Evolutionary conservation across 768 basidiomycete genomes (phyloP).

Genomic region (Naganishia friedmannii): DNA sequence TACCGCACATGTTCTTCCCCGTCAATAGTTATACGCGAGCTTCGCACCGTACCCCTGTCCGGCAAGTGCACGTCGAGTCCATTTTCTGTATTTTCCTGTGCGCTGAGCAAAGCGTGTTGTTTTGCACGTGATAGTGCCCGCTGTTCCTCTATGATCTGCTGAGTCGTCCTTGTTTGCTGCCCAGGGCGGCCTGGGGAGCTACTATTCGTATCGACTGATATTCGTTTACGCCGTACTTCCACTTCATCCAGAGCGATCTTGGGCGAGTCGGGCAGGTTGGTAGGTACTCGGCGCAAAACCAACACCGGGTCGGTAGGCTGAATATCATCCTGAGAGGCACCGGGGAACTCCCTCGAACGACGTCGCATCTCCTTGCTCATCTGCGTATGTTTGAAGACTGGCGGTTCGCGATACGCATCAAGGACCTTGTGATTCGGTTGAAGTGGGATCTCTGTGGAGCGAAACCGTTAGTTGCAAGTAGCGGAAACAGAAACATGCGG

Average conservation of each 20-base stretch:
- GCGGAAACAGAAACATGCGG: neutral
- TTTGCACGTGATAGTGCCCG: slow-evolving; percentile 79
- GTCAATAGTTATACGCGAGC: slow-evolving; percentile 61
- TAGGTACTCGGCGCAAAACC: slow-evolving; percentile 72
- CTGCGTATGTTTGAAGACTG: slow-evolving; percentile 65
- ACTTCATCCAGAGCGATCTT: slow-evolving; percentile 74
- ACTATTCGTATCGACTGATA: slow-evolving; percentile 28
- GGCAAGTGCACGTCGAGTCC: slow-evolving; percentile 86
- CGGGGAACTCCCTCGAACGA: slow-evolving; percentile 73
- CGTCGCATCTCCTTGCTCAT: slow-evolving; percentile 67
- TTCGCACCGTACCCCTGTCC: slow-evolving; percentile 79
- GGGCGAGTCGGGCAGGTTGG: slow-evolving; percentile 61
- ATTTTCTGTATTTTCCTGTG: slow-evolving; percentile 76
- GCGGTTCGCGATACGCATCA: slow-evolving; percentile 76
- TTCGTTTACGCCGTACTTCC: slow-evolving; percentile 61
- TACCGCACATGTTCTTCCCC: slow-evolving; percentile 75
- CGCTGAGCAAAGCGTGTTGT: slow-evolving; percentile 77
- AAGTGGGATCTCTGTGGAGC: slow-evolving; percentile 68
- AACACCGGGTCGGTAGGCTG: slow-evolving; percentile 81
- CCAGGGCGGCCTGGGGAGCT: slow-evolving; percentile 26
- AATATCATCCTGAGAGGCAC: slow-evolving; percentile 67
- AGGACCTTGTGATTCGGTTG: slow-evolving; percentile 76
- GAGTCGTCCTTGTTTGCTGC: slow-evolving; percentile 42
- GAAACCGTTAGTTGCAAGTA: neutral
- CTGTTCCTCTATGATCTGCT: slow-evolving; percentile 91